Conservation (phyloP, 768 basidiomycete species). For the Pleurotus citrinopileatus region DNA sequence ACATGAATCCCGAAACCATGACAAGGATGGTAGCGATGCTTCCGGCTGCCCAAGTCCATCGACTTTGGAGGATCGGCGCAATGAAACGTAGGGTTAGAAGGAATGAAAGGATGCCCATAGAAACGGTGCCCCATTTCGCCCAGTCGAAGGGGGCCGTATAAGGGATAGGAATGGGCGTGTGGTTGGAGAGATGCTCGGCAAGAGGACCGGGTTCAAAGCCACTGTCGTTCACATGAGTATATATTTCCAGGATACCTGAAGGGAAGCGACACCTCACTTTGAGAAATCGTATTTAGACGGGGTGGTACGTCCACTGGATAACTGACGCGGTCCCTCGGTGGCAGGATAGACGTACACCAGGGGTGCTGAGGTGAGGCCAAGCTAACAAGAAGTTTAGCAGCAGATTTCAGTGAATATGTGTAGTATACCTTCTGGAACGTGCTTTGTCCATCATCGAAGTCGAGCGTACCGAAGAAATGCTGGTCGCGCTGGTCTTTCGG, state of each 20-base stretch:
- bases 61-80: slow-evolving; percentile 60
- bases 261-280: slow-evolving; percentile 41
- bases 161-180: slow-evolving; percentile 79
- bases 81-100: slow-evolving; percentile 57
- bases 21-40: slow-evolving; percentile 62
- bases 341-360: slow-evolving; percentile 77
- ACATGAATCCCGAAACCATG: slow-evolving; percentile 97
- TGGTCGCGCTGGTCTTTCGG: slow-evolving; percentile 59
- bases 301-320: slow-evolving; percentile 49
- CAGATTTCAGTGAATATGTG: not conserved
- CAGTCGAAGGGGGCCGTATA: slow-evolving; percentile 80
- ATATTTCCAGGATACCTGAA: too few species aligned
- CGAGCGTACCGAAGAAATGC: slow-evolving; percentile 92
- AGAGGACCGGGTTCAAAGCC: slow-evolving; percentile 82
- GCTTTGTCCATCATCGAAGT: slow-evolving; percentile 74
- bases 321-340: slow-evolving; percentile 62
- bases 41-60: slow-evolving; percentile 75
- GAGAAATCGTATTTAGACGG: slow-evolving; percentile 78
- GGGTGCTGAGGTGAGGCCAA: slow-evolving; percentile 82
- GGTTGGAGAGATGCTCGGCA: slow-evolving; percentile 67
- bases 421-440: slow-evolving; percentile 78
- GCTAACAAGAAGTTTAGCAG: slow-evolving; percentile 36
- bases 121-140: slow-evolving; percentile 49
- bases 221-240: slow-evolving; percentile 35
- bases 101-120: slow-evolving; percentile 42